Percentiles rank a stretch among this genome's conserved stretches.
These are phyloP conservation scores for Claviceps spartinae DNA, from an alignment of 2,329 filamentous ascomycete genomes.

Conservation along the genomic window DNA sequence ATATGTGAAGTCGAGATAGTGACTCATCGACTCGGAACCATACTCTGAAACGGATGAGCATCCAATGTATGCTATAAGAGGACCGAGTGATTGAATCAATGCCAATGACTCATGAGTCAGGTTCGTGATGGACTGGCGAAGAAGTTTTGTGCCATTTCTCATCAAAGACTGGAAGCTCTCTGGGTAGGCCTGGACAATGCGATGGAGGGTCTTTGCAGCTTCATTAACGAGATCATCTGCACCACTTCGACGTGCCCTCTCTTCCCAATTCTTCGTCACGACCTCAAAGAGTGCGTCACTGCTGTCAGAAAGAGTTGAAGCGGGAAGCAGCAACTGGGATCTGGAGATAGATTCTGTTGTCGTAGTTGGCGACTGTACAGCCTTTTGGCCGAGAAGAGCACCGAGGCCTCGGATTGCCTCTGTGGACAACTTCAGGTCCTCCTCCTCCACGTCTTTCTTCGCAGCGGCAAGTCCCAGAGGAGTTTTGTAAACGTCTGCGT, in stretches of 20 bases:
- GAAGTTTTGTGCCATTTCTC: slow-evolving; percentile 13
- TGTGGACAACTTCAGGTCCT: slow-evolving; percentile 27
- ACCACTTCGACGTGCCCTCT: slow-evolving; percentile 9
- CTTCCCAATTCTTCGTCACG: slow-evolving; percentile 12
- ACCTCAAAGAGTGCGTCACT: slow-evolving; percentile 22
- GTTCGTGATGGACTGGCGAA: slow-evolving; percentile 13
- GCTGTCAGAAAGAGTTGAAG: slow-evolving; percentile 23
- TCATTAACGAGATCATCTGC: slow-evolving; percentile 28
- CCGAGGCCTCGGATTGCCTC: slow-evolving; percentile 33
- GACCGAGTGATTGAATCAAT: slow-evolving; percentile 23
- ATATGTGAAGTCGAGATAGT: slow-evolving; percentile 27
- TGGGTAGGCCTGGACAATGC: slow-evolving; percentile 22
- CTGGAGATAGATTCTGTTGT: background rate
- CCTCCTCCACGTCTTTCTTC: slow-evolving; percentile 17
- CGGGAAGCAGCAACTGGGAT: slow-evolving; percentile 19
- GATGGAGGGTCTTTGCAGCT: slow-evolving; percentile 26
- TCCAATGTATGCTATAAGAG: slow-evolving; percentile 34
- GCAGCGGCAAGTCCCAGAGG: slow-evolving; percentile 19
- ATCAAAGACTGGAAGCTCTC: slow-evolving; percentile 22
- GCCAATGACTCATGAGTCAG: slow-evolving; percentile 12
- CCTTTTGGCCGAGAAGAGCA: slow-evolving; percentile 28
- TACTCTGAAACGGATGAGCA: slow-evolving; percentile 23
- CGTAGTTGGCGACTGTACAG: background rate
- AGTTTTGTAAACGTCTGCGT: slow-evolving; percentile 29
- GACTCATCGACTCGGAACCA: slow-evolving; percentile 17